Conservation (phyloP, 176 grass and related monocot genomes). For the Elaeis guineensis region DNA sequence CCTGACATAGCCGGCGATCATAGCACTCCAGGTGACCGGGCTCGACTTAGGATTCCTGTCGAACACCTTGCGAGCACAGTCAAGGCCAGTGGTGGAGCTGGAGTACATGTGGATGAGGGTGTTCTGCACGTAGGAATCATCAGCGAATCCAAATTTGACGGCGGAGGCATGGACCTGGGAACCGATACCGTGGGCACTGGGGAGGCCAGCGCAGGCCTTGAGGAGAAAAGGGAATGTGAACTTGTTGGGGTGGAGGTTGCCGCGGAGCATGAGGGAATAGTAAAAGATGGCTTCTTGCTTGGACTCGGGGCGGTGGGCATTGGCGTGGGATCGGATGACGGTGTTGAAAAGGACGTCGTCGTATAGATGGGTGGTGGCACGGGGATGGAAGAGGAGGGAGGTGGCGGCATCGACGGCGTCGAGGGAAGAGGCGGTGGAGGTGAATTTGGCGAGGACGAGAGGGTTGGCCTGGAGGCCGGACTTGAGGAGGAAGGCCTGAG, state of each 20-base stretch:
- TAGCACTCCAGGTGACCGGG: constrained; percentile 59
- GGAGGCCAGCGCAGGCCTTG: constrained; percentile 18
- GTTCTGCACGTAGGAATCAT: constrained; percentile 18
- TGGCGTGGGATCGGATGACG: constrained; percentile 32
- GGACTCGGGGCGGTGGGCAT: neutral
- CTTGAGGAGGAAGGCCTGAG: constrained; percentile 22
- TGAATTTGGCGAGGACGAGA: constrained; percentile 23
- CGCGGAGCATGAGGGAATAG: constrained; percentile 19
- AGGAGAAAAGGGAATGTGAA: constrained; percentile 30
- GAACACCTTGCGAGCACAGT: constrained; percentile 43
- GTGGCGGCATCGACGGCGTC: constrained; percentile 2
- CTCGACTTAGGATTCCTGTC: constrained; percentile 37
- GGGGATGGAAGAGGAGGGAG: constrained; percentile 7
- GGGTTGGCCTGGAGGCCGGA: constrained; percentile 24
- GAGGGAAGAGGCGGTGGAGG: constrained; percentile 8
- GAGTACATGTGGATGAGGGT: constrained; percentile 24
- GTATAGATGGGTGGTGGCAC: constrained; percentile 5
- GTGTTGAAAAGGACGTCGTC: constrained; percentile 44
- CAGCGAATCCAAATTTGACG: constrained; percentile 10
- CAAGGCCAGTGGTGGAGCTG: neutral
- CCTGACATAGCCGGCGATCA: constrained; percentile 61
- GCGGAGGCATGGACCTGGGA: constrained; percentile 15
- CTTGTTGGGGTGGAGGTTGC: constrained; percentile 7
- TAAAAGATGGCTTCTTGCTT: neutral
- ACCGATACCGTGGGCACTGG: neutral